phyloP scores from a whole-genome alignment of 768 basidiomycete species.

The Dioszegia crocea region DNA sequence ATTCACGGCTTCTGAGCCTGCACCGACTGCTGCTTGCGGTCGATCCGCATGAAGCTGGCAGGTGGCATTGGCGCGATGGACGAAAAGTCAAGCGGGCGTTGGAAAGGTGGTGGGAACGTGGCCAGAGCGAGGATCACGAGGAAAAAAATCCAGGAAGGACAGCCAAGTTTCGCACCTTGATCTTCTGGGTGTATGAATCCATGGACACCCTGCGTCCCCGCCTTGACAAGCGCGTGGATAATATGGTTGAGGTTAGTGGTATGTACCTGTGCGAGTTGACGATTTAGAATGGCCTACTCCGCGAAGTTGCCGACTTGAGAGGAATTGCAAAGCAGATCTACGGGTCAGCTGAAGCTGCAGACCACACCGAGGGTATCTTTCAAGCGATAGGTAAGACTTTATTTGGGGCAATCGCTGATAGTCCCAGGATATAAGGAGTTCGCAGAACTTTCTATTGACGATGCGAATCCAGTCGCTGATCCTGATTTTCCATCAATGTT shows the following conservation, averaged over 20 bases:
- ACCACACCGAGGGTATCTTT: slow-evolving; percentile 66
- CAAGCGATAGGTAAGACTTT: slow-evolving; percentile 74
- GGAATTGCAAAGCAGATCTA: slow-evolving; percentile 34
- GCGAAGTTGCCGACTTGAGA: slow-evolving; percentile 66
- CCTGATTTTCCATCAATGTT: slow-evolving; percentile 58
- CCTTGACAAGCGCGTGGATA: slow-evolving; percentile 74
- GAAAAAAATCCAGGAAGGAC: slow-evolving; percentile 3
- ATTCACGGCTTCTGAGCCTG: slow-evolving; percentile 53
- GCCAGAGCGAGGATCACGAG: slow-evolving; percentile 26
- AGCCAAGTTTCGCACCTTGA: slow-evolving; percentile 72
- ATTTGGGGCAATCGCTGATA: background rate
- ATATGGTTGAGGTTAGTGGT: slow-evolving; percentile 74
- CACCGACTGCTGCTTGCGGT: slow-evolving; percentile 64
- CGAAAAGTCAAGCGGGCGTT: slow-evolving; percentile 81
- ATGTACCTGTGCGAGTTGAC: background rate
- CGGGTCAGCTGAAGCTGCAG: slow-evolving; percentile 21
- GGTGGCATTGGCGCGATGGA: slow-evolving; percentile 97
- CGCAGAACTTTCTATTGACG: slow-evolving; percentile 56
- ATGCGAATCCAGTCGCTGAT: slow-evolving; percentile 14
- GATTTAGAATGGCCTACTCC: slow-evolving; percentile 61
- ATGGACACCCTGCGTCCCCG: slow-evolving; percentile 61
- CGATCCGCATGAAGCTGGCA: slow-evolving; percentile 66
- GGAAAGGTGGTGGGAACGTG: slow-evolving; percentile 64
- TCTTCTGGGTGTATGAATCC: slow-evolving; percentile 86
- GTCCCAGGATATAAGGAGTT: slow-evolving; percentile 87